These are phyloP conservation scores for Diplocarpon rosae DNA, from an alignment of 2,329 filamentous ascomycete species.

Conservation along the genomic window DNA sequence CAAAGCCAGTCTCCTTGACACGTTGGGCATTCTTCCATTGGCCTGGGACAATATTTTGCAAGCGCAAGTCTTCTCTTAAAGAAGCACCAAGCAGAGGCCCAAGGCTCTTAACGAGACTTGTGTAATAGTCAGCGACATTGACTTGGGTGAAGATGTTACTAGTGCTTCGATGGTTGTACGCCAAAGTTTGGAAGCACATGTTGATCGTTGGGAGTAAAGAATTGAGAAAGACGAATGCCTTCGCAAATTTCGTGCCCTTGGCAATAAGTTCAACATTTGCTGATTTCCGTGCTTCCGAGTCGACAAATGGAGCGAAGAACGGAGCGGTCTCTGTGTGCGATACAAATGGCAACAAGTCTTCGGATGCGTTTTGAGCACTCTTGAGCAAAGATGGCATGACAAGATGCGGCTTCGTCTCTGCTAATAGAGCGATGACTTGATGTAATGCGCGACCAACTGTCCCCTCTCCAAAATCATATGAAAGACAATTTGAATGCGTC, in stretches of 20 bases:
- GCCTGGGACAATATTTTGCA: conserved; percentile 63
- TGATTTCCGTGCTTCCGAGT: conserved; percentile 28
- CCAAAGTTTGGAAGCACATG: conserved; percentile 56
- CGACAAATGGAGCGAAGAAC: conserved; percentile 62
- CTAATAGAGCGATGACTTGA: conserved; percentile 63
- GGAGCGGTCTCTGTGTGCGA: conserved; percentile 37
- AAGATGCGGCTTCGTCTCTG: conserved; percentile 70
- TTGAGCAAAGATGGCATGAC: conserved; percentile 72
- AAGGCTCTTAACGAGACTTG: conserved; percentile 60
- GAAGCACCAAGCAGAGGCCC: conserved; percentile 70
- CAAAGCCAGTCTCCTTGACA: conserved; percentile 18
- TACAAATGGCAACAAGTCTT: conserved; percentile 56
- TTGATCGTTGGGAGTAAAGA: conserved; percentile 65
- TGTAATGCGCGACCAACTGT: conserved; percentile 59
- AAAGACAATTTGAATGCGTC: conserved; percentile 69
- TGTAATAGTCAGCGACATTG: conserved; percentile 78
- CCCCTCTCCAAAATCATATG: conserved; percentile 59
- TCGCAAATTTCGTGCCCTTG: conserved; percentile 66
- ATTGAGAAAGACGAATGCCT: conserved; percentile 67
- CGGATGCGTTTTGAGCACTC: conserved; percentile 59
- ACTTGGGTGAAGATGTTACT: conserved; percentile 59
- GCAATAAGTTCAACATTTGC: conserved; percentile 34
- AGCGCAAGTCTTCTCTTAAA: conserved; percentile 71
- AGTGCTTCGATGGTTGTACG: conserved; percentile 42
- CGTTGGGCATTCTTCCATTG: conserved; percentile 38